These are phyloP conservation scores for Schoenoplectus tabernaemontani DNA, from an alignment of 202 grass and related monocot genomes.

Conservation along the genomic window DNA sequence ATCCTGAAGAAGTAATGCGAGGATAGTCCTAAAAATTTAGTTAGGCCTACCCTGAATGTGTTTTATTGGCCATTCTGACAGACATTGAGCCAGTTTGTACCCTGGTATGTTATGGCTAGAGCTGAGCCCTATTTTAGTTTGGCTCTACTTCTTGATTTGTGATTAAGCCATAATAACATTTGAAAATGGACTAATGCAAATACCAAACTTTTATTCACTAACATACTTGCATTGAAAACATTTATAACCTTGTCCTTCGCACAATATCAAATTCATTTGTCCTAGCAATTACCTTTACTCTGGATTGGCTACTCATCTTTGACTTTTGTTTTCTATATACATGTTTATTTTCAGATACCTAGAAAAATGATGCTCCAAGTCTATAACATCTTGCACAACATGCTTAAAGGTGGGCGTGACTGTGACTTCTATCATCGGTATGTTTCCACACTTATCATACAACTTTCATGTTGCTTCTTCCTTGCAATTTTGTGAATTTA, in stretches of 20 bases:
- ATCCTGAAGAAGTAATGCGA: neutral
- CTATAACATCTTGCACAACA: slow-evolving; percentile 86
- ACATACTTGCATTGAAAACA: neutral
- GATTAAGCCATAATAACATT: neutral
- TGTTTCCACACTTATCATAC: slow-evolving; percentile 13
- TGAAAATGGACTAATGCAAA: neutral
- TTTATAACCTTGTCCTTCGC: neutral
- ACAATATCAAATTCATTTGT: slow-evolving; percentile 17
- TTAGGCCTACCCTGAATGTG: neutral
- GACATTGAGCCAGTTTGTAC: neutral
- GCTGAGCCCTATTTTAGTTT: neutral
- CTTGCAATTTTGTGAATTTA: slow-evolving; percentile 8
- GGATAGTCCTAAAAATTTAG: neutral
- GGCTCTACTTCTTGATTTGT: neutral
- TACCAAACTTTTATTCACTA: neutral
- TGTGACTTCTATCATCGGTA: slow-evolving; percentile 99
- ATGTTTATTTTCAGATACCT: slow-evolving; percentile 60
- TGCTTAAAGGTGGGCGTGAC: slow-evolving; percentile 89
- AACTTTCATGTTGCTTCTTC: slow-evolving; percentile 19
- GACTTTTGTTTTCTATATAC: neutral
- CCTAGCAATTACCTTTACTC: neutral
- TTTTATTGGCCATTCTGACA: neutral
- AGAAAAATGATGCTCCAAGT: slow-evolving; percentile 99
- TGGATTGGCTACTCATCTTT: neutral
- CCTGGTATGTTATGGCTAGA: neutral